Evolutionary conservation across 352 stramenopile genomes (phyloP).

Genomic region (Pythium chondricola): DNA sequence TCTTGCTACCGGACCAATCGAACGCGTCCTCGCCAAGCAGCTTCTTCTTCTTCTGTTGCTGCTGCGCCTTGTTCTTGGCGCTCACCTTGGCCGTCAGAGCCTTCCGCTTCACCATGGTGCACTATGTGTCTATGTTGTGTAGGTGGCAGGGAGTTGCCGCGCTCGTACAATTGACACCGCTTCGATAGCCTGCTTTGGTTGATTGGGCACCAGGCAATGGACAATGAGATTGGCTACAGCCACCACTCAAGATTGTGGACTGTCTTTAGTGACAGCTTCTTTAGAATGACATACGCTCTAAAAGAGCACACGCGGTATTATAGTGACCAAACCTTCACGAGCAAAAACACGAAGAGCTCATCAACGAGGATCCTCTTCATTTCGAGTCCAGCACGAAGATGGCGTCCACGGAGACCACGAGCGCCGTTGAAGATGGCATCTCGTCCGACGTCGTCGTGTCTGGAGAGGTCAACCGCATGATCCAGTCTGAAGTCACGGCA

Average conservation of each 20-base stretch:
- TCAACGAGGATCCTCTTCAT: too few relatives aligned
- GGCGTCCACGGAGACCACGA: too few relatives aligned
- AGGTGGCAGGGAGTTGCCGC: not conserved
- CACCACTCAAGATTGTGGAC: too few relatives aligned
- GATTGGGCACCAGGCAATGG: conserved; percentile 20
- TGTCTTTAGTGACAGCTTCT: conserved; percentile 18
- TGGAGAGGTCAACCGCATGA: conserved; percentile 82
- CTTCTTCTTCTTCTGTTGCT: conserved; percentile 55
- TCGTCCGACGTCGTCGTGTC: conserved; percentile 27
- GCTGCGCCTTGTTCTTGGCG: conserved; percentile 17
- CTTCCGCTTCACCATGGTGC: conserved; percentile 48
- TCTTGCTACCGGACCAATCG: conserved; percentile 44
- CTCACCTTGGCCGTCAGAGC: conserved; percentile 20
- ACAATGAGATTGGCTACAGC: conserved; percentile 5
- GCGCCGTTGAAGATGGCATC: conserved; percentile 15
- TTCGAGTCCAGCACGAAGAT: too few relatives aligned
- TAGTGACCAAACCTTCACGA: too few relatives aligned
- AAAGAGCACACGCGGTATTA: too few relatives aligned
- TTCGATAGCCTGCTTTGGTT: conserved; percentile 8
- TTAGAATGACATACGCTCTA: too few relatives aligned
- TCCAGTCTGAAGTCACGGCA: conserved; percentile 61
- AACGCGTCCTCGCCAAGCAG: conserved; percentile 69
- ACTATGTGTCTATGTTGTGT: not conserved
- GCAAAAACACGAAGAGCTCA: conserved; percentile 3
- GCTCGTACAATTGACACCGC: conserved; percentile 17